Conservation (phyloP, 768 basidiomycete genomes). For the Dacryopinax primogenitus region DNA sequence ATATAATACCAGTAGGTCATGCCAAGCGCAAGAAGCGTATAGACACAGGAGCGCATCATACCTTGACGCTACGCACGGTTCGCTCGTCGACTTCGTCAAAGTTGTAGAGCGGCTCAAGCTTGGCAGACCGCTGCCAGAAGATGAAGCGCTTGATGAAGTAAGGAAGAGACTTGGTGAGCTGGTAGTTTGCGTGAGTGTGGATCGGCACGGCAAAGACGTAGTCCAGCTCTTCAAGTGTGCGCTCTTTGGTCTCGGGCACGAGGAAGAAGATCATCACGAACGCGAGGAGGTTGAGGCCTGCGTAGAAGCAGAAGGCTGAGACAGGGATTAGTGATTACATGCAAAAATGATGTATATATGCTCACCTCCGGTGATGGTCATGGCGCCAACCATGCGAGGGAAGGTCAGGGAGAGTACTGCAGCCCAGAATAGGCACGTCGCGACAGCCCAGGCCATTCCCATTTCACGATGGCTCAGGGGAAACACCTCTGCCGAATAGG, state of each 20-base stretch:
- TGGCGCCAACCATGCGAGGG: constrained; percentile 14
- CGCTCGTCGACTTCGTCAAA: constrained; percentile 28
- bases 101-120: constrained; percentile 38
- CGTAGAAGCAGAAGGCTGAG: constrained; percentile 20
- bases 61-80: neutral
- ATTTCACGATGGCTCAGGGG: constrained; percentile 20
- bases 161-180: constrained; percentile 16
- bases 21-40: too few relatives aligned
- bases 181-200: constrained; percentile 18
- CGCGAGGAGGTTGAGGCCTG: constrained; percentile 21
- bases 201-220: constrained; percentile 25
- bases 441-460: constrained; percentile 42
- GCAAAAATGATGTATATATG: too few relatives aligned
- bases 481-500: constrained; percentile 21
- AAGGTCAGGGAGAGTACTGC: constrained; percentile 17
- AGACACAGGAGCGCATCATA: too few relatives aligned
- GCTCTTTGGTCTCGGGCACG: constrained; percentile 22
- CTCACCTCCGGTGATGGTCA: constrained; percentile 27
- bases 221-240: constrained; percentile 25
- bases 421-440: constrained; percentile 28
- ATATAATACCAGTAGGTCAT: too few relatives aligned
- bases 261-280: constrained; percentile 16
- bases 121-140: constrained; percentile 25
- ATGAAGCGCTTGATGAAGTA: constrained; percentile 16
- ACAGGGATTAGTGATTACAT: too few relatives aligned